phyloP scores from a whole-genome alignment of 83 land plant species.

The Thuja plicata region DNA sequence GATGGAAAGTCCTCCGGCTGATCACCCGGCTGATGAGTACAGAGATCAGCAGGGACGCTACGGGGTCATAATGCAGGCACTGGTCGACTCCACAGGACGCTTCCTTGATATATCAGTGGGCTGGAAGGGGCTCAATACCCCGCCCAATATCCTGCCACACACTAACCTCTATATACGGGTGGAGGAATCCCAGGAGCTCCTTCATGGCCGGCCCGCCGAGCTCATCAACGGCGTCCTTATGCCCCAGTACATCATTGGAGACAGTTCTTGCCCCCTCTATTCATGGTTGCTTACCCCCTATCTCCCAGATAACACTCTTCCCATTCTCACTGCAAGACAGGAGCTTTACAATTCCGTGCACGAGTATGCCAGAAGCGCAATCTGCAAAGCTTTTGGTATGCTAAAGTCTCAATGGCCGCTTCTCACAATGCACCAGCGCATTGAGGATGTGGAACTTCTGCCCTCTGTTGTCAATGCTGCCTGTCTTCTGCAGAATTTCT shows the following conservation, averaged over 20 bases:
- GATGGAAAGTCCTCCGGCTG: slow-evolving; percentile 15
- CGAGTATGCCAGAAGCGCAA: slow-evolving; percentile 32
- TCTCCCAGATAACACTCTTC: slow-evolving; percentile 12
- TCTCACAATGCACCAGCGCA: slow-evolving; percentile 38
- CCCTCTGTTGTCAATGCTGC: slow-evolving; percentile 56
- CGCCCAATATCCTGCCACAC: slow-evolving; percentile 31
- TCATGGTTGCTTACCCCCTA: slow-evolving; percentile 78
- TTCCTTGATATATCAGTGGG: slow-evolving; percentile 76
- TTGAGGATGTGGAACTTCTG: slow-evolving; percentile 37
- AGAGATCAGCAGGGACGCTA: slow-evolving; percentile 11
- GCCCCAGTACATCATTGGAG: slow-evolving; percentile 61
- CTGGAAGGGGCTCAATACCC: slow-evolving; percentile 43
- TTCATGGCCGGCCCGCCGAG: slow-evolving; percentile 27
- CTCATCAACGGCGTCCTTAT: slow-evolving; percentile 29
- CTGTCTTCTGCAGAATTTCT: slow-evolving; percentile 70
- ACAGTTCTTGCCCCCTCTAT: slow-evolving; percentile 49
- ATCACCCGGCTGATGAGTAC: slow-evolving; percentile 8
- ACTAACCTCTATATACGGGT: slow-evolving; percentile 27
- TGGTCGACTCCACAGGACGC: slow-evolving; percentile 64
- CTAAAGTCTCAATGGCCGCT: slow-evolving; percentile 55
- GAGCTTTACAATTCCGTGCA: slow-evolving; percentile 54
- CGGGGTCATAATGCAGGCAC: slow-evolving; percentile 42
- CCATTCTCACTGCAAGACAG: slow-evolving; percentile 11
- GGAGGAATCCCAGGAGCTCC: slow-evolving; percentile 27
- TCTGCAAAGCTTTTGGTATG: slow-evolving; percentile 36